A percentile compares a stretch with the other conserved stretches of the same genome.
phyloP scores from a whole-genome alignment of 2,329 filamentous ascomycete species.

The Fonsecaea monophora region DNA sequence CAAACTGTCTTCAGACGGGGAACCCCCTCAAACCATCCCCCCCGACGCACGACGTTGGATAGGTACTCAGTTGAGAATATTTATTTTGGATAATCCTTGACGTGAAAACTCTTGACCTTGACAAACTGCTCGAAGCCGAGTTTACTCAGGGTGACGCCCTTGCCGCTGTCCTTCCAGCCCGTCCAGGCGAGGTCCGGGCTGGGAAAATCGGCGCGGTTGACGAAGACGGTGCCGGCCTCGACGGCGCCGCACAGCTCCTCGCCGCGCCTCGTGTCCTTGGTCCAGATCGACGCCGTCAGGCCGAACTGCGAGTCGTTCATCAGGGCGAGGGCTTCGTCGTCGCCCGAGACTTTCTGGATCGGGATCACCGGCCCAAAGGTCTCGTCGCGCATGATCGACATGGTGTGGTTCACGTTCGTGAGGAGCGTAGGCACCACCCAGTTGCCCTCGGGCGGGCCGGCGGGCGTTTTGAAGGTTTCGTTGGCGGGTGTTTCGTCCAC shows the following conservation, averaged over 20 bases:
- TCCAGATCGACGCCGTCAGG: slow-evolving; percentile 96
- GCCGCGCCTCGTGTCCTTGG: slow-evolving; percentile 78
- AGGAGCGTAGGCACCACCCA: slow-evolving; percentile 87
- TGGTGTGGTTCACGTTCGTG: slow-evolving; percentile 77
- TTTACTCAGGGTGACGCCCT: slow-evolving; percentile 84
- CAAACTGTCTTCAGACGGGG: too few species aligned
- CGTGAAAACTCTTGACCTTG: slow-evolving; percentile 93
- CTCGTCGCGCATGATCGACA: slow-evolving; percentile 91
- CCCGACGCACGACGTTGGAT: too few species aligned
- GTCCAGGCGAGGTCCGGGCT: slow-evolving; percentile 95
- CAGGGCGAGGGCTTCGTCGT: slow-evolving; percentile 78
- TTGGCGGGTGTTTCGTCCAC: slow-evolving; percentile 85
- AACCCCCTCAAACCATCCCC: not conserved
- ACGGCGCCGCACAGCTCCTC: slow-evolving; percentile 79
- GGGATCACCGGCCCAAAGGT: slow-evolving; percentile 94
- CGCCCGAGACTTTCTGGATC: slow-evolving; percentile 81
- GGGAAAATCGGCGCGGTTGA: slow-evolving; percentile 92
- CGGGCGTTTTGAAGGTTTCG: slow-evolving; percentile 73
- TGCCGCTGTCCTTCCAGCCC: slow-evolving; percentile 96
- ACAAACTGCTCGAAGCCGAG: slow-evolving; percentile 96
- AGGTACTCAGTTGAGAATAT: too few species aligned
- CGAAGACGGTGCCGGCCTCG: slow-evolving; percentile 93
- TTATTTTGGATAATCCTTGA: slow-evolving; percentile 74
- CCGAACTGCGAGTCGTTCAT: slow-evolving; percentile 98
- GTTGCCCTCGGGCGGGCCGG: slow-evolving; percentile 74